Evolutionary conservation across 2,329 filamentous ascomycete genomes (phyloP), one percentile per base, ranked within the genome.

Genomic region (Sporothrix mexicana): DNA sequence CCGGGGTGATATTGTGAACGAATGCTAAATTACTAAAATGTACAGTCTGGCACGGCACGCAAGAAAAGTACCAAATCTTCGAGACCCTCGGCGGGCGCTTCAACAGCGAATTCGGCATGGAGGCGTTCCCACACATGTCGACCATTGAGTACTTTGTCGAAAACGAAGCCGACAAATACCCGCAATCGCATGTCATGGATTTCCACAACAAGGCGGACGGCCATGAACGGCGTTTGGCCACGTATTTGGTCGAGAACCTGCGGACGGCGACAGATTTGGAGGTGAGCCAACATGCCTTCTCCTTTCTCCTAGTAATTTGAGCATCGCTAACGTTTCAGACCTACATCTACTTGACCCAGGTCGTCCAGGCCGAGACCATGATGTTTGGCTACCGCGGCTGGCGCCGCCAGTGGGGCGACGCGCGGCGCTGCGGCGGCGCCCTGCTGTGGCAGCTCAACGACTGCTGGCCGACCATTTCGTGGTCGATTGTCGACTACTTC

Each of bases 151-250:
- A 89, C n/a, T 97, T 90, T 9, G 88, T 88, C 69, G 86, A 86
- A 72, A 87, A 92, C 69, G 88, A 93, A 69, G 87, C 89, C 0
- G 93, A 98, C 78, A 88, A 93, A 5, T 95, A 93, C 80, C 88
- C 94, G 1, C 93, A 97, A 79, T 96, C 93, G 3, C 91, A 92
- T 45, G 95, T 94, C 6, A 83, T 98, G 41, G 95, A 98, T 80
- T 97, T 97, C 80, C 95, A 98, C 85, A 98, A 98, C 85, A 98
- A 98, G 82, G 95, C 95, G 1, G 92, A 92, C 69, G 95, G 95
- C 0, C 94, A 97, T 79, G 93, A 97, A 81, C 88, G 95, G 43
- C 88, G 94, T 55, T 90, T 98, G 73, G 95, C 94, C 0, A 89
- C 95, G 0, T 98, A 98, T 78, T 85, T 98, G 1, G 93, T 94